Base-by-base conservation (phyloP, 352 stramenopile genomes). In the Phytophthora idaei region DNA sequence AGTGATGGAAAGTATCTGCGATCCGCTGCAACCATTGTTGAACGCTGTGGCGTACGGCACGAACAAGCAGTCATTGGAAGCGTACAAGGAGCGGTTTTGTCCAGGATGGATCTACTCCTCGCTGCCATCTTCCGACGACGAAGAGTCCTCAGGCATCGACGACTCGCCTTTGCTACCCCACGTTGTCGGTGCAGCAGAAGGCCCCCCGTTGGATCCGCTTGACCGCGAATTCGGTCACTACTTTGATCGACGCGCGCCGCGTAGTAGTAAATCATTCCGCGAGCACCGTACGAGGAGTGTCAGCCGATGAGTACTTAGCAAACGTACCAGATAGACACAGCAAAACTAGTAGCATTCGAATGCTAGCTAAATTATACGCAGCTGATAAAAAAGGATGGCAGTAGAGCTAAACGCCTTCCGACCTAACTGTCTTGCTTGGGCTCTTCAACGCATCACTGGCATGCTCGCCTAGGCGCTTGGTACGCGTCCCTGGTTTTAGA, bases 51-150 rank as follows among this genome's bases (percentile, higher is more conserved):
- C 73, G 6, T 91, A 93, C 50, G 85, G 81, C 32, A 91, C 80
- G 17, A 93, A 89, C 75, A 89, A 87, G 37, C 77, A 83, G 59
- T 87, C 79, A 7, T 57, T 91, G n/a, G 74, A 90, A 48, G 78
- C 85, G 28, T 93, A 90, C 63, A 88, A 87, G 50, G 83, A 89
- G 36, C 76, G 79, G 0, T 89, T 90, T 59, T 91, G 79, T 46
- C 67, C 77, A n/a, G 58, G 65, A 4, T 93, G 81, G 85, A 83
- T 85, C 47, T 81, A 90, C 61, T 65, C 79, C 14, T 87, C 80
- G 54, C 56, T 91, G 57, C 71, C 76, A 44, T 91, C 85, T 14
- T 85, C 76, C 12, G 82, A 89, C 25, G 85, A 92, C 45, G 83
- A 93, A 37, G 80, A 88, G 17, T 74, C 73, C 14, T 89, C 81